These are phyloP conservation scores for Backusella psychrophila DNA, from an alignment of 192 early-diverging fungal genomes.

Conservation along the genomic window DNA sequence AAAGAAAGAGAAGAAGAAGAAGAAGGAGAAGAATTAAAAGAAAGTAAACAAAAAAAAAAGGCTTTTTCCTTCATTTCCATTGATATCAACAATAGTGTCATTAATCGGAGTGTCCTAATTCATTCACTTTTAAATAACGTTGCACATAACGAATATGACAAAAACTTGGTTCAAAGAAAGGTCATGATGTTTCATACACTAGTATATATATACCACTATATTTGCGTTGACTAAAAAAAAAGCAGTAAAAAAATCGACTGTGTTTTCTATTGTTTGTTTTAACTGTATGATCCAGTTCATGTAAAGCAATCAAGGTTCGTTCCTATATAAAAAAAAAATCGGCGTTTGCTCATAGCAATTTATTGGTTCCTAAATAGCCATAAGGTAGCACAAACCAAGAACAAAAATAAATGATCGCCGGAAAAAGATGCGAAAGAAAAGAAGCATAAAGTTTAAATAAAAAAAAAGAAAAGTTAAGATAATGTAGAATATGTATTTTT, in stretches of 20 bases:
- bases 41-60: slow-evolving; percentile 4
- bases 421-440: neutral
- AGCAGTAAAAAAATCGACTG: neutral
- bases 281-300: neutral
- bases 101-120: neutral
- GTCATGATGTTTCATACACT: neutral
- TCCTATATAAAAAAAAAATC: neutral
- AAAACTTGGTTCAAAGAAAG: neutral
- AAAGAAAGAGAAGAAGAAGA: neutral
- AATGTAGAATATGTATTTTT: neutral
- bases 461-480: neutral
- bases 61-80: neutral
- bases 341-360: neutral
- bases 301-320: neutral
- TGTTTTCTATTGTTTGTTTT: neutral
- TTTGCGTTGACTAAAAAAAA: neutral
- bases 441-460: neutral
- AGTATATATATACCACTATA: neutral
- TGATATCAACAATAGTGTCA: neutral
- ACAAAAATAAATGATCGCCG: neutral
- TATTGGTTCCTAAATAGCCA: neutral
- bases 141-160: neutral
- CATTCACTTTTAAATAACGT: neutral
- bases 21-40: neutral
- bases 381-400: neutral